These are phyloP conservation scores for Arxiozyma heterogenica DNA, from an alignment of 1,139 yeast genomes.

Conservation along the genomic window DNA sequence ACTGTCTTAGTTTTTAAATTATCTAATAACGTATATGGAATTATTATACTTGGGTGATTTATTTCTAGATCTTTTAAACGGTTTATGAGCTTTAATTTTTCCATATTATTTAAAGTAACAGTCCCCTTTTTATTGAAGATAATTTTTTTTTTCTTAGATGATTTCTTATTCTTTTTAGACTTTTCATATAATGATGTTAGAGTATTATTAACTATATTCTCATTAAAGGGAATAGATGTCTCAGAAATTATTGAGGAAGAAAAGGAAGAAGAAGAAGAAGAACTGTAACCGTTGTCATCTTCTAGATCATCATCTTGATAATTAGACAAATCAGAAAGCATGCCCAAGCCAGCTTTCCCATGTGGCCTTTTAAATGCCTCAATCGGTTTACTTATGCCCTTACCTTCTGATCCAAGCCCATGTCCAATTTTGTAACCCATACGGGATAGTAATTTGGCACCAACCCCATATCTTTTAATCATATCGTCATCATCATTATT, in stretches of 20 bases:
- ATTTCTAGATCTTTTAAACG: constrained; percentile 3
- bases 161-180: neutral
- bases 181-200: neutral
- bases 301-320: constrained; percentile 5
- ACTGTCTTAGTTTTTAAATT: neutral
- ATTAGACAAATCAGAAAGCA: constrained; percentile 17
- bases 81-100: neutral
- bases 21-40: neutral
- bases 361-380: constrained; percentile 43
- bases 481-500: neutral
- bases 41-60: neutral
- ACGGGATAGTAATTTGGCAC: constrained; percentile 64
- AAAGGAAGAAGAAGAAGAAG: neutral
- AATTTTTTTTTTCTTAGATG: neutral
- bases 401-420: constrained; percentile 65
- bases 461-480: constrained; percentile 56
- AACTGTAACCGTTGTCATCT: neutral
- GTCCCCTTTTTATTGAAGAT: constrained; percentile 1
- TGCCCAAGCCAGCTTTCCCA: constrained; percentile 62
- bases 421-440: constrained; percentile 86
- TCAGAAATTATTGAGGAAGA: constrained; percentile 12
- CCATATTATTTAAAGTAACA: constrained; percentile 1
- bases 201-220: neutral
- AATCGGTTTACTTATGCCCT: constrained; percentile 73
- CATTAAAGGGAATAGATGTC: neutral